A percentile compares a stretch with the other conserved stretches of the same genome.
Conservation (phyloP, 2,329 filamentous ascomycete species). For the Bipolaris victoriae region DNA sequence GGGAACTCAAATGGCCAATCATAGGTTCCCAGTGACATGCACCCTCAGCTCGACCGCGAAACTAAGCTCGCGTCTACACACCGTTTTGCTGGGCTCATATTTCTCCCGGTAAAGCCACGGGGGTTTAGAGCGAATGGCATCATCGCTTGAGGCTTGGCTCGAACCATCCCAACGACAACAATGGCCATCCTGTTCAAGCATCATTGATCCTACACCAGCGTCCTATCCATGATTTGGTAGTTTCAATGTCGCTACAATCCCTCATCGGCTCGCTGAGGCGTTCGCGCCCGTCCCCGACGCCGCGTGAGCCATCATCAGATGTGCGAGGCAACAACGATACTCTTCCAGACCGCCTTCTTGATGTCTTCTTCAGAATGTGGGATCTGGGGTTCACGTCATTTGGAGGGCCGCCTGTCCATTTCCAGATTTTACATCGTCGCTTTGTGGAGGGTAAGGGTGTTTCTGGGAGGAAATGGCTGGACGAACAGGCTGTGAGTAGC, state of each 20-base stretch:
- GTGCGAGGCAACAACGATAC: constrained; percentile 26
- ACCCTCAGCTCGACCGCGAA: background rate
- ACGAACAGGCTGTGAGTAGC: constrained; percentile 66
- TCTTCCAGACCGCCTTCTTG: constrained; percentile 31
- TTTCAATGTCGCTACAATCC: constrained; percentile 26
- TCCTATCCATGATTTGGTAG: background rate
- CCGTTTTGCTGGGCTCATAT: constrained; percentile 5
- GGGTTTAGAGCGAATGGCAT: too few relatives aligned
- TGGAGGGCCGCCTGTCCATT: constrained; percentile 72
- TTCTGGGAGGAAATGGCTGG: constrained; percentile 66
- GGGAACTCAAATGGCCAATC: background rate
- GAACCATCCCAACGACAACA: background rate
- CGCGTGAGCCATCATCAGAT: constrained; percentile 9
- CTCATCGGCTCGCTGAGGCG: constrained; percentile 32
- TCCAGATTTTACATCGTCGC: constrained; percentile 67
- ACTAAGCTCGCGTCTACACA: background rate
- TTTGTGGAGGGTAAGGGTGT: constrained; percentile 63
- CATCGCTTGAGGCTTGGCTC: background rate
- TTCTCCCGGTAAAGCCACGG: background rate
- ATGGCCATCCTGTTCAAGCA: background rate
- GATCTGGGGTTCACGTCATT: constrained; percentile 70
- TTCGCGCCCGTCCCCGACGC: constrained; percentile 12
- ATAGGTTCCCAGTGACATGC: constrained; percentile 1
- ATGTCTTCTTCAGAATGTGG: constrained; percentile 53
- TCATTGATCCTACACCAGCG: background rate